Percentiles rank a stretch among this genome's conserved stretches.
phyloP scores from a whole-genome alignment of 495 filamentous ascomycete genomes.

The Sordaria brevicollis region DNA sequence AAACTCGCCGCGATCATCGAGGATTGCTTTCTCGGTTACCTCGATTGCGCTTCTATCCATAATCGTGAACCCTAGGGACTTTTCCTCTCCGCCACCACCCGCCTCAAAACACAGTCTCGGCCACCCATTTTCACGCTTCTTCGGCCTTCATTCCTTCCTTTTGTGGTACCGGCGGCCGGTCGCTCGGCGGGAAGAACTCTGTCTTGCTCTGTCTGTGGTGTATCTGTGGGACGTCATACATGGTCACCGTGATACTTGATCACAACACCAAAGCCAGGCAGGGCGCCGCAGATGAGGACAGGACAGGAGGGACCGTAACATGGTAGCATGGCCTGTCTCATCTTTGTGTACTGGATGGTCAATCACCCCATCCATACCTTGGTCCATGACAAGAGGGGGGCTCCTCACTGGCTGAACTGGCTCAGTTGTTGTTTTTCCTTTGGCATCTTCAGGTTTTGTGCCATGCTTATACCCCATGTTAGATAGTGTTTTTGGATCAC shows the following conservation, averaged over 20 bases:
- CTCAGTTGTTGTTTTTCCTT: neutral
- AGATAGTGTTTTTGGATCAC: neutral
- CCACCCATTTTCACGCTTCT: neutral
- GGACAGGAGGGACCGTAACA: neutral
- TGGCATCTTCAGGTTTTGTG: neutral
- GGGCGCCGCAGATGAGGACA: neutral
- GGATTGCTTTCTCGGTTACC: neutral
- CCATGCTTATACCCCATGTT: neutral
- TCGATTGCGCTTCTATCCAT: neutral
- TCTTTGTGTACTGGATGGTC: neutral
- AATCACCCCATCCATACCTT: neutral
- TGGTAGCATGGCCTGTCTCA: neutral
- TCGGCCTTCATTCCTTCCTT: neutral
- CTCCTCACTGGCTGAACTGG: neutral
- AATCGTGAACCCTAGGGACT: neutral
- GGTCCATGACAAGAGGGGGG: too few relatives aligned
- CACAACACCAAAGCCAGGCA: neutral
- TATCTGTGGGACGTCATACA: neutral
- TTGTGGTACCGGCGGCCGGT: neutral
- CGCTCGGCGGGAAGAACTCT: neutral
- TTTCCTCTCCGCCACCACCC: neutral
- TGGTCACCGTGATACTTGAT: neutral
- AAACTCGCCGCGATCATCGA: neutral
- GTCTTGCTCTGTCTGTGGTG: neutral
- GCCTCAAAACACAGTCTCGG: neutral